phyloP scores from a whole-genome alignment of 75 land plant genomes.

The Pinus tabuliformis region DNA sequence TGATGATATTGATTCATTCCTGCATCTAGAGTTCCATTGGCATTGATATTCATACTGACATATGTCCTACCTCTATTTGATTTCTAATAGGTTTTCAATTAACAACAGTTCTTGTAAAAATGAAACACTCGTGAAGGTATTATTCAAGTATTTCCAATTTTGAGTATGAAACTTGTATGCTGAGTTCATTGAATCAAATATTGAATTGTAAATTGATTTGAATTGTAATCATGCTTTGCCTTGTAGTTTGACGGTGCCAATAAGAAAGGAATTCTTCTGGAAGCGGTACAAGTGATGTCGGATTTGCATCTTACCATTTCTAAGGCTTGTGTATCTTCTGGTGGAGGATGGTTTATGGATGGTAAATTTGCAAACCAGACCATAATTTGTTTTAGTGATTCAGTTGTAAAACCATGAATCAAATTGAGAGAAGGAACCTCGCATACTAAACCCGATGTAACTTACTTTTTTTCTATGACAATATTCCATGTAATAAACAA shows the following conservation, averaged over 20 bases:
- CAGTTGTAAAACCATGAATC: not conserved
- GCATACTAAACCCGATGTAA: not conserved
- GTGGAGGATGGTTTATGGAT: conserved; percentile 70
- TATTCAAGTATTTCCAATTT: not conserved
- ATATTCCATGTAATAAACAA: too few relatives aligned
- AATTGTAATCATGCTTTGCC: not conserved
- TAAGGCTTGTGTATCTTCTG: conserved; percentile 75
- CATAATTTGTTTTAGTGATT: not conserved
- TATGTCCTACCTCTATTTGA: not conserved
- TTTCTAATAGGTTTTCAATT: too few relatives aligned
- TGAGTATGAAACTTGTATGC: not conserved
- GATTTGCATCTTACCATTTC: conserved; percentile 62
- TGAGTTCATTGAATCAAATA: too few relatives aligned
- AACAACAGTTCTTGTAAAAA: too few relatives aligned
- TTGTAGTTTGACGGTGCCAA: conserved; percentile 66
- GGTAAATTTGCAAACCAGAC: not conserved
- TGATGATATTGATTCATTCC: too few relatives aligned
- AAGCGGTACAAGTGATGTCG: conserved; percentile 63
- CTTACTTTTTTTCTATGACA: not conserved
- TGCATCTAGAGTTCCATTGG: too few relatives aligned
- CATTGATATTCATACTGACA: too few relatives aligned
- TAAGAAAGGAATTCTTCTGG: conserved; percentile 57
- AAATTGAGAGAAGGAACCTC: not conserved
- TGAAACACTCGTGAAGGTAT: too few relatives aligned
- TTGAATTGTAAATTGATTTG: not conserved